Percentiles rank a stretch among this genome's conserved stretches.
These are phyloP conservation scores for Scheffersomyces illinoinensis DNA, from an alignment of 1,139 yeast species.

Conservation along the genomic window DNA sequence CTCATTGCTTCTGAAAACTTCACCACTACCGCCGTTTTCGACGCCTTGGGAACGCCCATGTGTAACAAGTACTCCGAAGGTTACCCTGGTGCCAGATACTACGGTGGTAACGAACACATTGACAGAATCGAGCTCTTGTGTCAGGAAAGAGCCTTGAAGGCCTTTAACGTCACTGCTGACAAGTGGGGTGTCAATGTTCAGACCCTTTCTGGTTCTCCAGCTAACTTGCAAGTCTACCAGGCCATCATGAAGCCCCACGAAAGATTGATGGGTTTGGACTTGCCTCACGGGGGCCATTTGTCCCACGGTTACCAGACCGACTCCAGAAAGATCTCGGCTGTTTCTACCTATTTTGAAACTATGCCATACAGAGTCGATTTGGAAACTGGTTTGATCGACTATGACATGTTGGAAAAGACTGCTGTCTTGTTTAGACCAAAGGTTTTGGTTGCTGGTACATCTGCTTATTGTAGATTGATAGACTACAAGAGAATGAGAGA, in stretches of 20 bases:
- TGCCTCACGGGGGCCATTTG: conserved; percentile 98
- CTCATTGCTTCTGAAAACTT: conserved; percentile 96
- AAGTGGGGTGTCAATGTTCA: conserved; percentile 99
- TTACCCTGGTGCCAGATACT: conserved; percentile 86
- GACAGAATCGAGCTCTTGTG: conserved; percentile 91
- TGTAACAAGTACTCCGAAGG: conserved; percentile 88
- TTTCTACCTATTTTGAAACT: conserved; percentile 94
- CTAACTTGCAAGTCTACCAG: conserved; percentile 93
- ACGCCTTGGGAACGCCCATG: conserved; percentile 97
- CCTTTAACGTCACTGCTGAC: conserved; percentile 76
- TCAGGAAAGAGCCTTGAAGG: conserved; percentile 89
- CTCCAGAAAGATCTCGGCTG: conserved; percentile 90
- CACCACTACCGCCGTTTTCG: conserved; percentile 95
- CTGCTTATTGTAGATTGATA: conserved; percentile 93
- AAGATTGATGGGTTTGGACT: conserved; percentile 93
- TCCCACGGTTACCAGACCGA: conserved; percentile 98
- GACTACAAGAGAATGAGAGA: conserved; percentile 96
- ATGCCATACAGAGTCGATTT: conserved; percentile 97
- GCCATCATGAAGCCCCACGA: conserved; percentile 94
- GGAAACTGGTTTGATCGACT: conserved; percentile 90
- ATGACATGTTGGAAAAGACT: conserved; percentile 88
- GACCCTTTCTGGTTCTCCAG: conserved; percentile 95
- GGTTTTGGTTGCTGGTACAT: conserved; percentile 94
- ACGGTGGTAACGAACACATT: conserved; percentile 91
- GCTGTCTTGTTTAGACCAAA: conserved; percentile 92